phyloP scores from a whole-genome alignment of 2,329 filamentous ascomycete species.

The Pseudogymnoascus sp. region DNA sequence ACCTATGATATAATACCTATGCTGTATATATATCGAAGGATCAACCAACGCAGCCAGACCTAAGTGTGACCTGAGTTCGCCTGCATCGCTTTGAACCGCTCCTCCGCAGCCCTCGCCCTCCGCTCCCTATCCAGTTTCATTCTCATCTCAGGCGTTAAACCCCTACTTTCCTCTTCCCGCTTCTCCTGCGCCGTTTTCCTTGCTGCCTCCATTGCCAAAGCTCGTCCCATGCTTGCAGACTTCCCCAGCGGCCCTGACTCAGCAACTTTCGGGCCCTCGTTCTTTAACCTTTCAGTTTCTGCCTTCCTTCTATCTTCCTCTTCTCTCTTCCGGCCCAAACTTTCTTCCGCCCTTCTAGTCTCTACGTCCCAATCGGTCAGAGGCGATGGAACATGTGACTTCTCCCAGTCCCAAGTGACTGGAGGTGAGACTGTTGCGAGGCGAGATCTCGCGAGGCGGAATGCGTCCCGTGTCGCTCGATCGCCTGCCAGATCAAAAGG shows the following conservation, averaged over 20 bases:
- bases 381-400: conserved; percentile 62
- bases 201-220: conserved; percentile 45
- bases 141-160: conserved; percentile 81
- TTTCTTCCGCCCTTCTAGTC: conserved; percentile 61
- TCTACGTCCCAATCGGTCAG: conserved; percentile 68
- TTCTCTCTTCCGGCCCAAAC: conserved; percentile 57
- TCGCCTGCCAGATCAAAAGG: conserved; percentile 85
- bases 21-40: background rate
- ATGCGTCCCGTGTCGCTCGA: conserved; percentile 78
- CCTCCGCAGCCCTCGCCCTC: conserved; percentile 85
- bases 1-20: no score
- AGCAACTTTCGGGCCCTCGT: conserved; percentile 54
- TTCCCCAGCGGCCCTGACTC: conserved; percentile 30
- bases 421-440: conserved; percentile 53
- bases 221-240: conserved; percentile 42
- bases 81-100: conserved; percentile 66
- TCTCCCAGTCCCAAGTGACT: conserved; percentile 68
- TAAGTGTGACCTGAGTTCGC: conserved; percentile 16
- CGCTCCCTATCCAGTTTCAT: conserved; percentile 79
- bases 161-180: conserved; percentile 75
- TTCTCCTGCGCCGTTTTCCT: conserved; percentile 73
- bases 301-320: conserved; percentile 64
- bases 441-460: conserved; percentile 77
- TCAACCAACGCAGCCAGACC: background rate
- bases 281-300: conserved; percentile 66